Conservation (phyloP, 768 basidiomycete genomes). For the Tricholoma hemisulphureum region DNA sequence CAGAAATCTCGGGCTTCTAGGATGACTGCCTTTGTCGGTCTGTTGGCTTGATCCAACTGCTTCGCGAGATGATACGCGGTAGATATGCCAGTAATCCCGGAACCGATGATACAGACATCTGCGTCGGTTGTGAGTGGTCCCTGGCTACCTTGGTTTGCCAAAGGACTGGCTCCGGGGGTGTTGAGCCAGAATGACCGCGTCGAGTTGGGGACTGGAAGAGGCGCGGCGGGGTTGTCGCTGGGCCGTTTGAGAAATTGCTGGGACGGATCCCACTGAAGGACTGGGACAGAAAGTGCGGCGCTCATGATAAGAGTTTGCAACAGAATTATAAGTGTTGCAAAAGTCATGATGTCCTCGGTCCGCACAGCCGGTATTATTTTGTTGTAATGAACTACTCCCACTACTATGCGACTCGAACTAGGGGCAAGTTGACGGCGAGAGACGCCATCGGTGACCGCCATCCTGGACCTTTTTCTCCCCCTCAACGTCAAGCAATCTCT, state of each 20-base stretch:
- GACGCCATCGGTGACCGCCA: too few relatives aligned
- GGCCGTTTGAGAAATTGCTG: not conserved
- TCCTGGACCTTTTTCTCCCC: too few relatives aligned
- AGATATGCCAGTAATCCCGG: conserved; percentile 78
- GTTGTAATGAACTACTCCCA: too few relatives aligned
- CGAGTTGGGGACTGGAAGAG: conserved; percentile 57
- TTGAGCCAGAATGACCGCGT: conserved; percentile 76
- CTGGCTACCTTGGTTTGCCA: conserved; percentile 64
- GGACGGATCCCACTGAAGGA: not conserved
- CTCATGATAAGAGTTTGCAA: not conserved
- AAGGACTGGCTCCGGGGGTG: conserved; percentile 59
- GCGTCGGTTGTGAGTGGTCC: conserved; percentile 56
- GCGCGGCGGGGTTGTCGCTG: not conserved
- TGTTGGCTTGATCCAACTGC: conserved; percentile 15
- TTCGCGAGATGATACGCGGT: conserved; percentile 70
- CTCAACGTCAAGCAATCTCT: too few relatives aligned
- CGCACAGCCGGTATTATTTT: too few relatives aligned
- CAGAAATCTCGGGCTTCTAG: conserved; percentile 88
- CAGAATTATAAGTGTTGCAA: too few relatives aligned
- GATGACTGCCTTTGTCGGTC: conserved; percentile 52
- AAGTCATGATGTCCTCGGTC: too few relatives aligned
- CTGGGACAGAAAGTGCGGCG: conserved; percentile 1
- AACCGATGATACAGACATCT: conserved; percentile 78
- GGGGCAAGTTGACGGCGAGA: too few relatives aligned
- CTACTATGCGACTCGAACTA: too few relatives aligned